Evolutionary conservation across 2,329 filamentous ascomycete genomes (phyloP).

Genomic region (Lachnum nothofagi): DNA sequence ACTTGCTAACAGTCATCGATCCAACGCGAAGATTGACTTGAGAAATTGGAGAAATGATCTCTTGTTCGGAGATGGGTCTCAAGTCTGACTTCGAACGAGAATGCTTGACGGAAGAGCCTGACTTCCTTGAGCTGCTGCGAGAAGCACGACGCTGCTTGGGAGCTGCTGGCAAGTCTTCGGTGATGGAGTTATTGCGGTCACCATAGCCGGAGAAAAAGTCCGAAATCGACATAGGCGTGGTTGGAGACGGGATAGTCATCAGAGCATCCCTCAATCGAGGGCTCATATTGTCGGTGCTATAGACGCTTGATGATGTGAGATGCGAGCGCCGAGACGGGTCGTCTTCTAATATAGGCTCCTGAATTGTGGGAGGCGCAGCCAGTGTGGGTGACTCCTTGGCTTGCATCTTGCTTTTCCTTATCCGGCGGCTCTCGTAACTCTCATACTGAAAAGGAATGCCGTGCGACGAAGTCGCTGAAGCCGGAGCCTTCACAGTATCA

Average conservation of each 20-base stretch:
- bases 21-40: slow-evolving; percentile 74
- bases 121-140: slow-evolving; percentile 17
- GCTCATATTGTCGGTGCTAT: slow-evolving; percentile 52
- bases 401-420: slow-evolving; percentile 21
- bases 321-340: slow-evolving; percentile 16
- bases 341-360: slow-evolving; percentile 4
- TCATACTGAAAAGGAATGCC: slow-evolving; percentile 54
- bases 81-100: slow-evolving; percentile 20
- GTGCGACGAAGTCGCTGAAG: slow-evolving; percentile 52
- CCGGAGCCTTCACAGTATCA: slow-evolving; percentile 40
- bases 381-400: slow-evolving; percentile 24
- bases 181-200: slow-evolving; percentile 32
- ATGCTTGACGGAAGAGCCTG: slow-evolving; percentile 19
- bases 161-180: slow-evolving; percentile 6
- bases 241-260: slow-evolving; percentile 38
- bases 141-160: slow-evolving; percentile 12
- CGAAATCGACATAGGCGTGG: slow-evolving; percentile 40
- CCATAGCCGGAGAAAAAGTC: slow-evolving; percentile 41
- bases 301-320: slow-evolving; percentile 45
- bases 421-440: slow-evolving; percentile 35
- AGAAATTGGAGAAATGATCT: slow-evolving; percentile 58
- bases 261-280: slow-evolving; percentile 48
- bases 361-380: slow-evolving; percentile 16
- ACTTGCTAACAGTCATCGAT: slow-evolving; percentile 81
- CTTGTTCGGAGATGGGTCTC: slow-evolving; percentile 29